Percentiles rank a stretch among this genome's conserved stretches.
Evolutionary conservation across 1,284 basidiomycete genomes (phyloP).

Genomic region (Sanghuangporus baumii): DNA sequence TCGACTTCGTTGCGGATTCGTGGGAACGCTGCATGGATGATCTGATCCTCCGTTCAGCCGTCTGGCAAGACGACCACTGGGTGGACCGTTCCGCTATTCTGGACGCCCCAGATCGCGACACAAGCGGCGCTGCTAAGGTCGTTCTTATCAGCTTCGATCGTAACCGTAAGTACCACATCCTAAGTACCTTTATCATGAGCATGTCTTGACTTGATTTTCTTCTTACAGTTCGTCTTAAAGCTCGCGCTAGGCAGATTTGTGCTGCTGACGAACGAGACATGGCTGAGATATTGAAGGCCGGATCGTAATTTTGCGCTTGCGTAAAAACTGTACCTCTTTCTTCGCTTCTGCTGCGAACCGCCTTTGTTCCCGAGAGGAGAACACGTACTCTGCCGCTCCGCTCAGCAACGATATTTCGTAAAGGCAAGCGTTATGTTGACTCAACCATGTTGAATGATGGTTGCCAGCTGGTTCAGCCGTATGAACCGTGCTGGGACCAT

Average conservation of each 20-base stretch:
- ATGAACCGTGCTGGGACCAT: neutral
- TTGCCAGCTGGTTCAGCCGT: neutral
- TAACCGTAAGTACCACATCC: constrained; percentile 59
- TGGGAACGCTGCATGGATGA: constrained; percentile 89
- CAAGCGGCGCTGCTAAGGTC: constrained; percentile 65
- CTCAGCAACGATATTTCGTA: neutral
- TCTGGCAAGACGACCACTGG: constrained; percentile 94
- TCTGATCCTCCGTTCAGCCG: constrained; percentile 84
- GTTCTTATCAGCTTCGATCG: constrained; percentile 89
- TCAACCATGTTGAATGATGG: neutral
- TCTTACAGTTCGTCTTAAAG: constrained; percentile 68
- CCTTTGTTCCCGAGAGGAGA: neutral
- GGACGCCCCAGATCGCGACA: constrained; percentile 35
- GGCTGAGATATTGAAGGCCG: constrained; percentile 51
- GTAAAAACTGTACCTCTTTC: neutral
- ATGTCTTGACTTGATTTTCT: constrained; percentile 19
- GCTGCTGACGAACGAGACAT: constrained; percentile 75
- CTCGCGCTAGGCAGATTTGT: constrained; percentile 73
- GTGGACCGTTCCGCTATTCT: constrained; percentile 75
- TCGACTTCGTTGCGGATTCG: constrained; percentile 61
- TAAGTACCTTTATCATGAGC: constrained; percentile 10
- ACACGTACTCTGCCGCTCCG: neutral
- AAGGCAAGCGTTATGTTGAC: neutral
- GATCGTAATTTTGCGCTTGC: constrained; percentile 23
- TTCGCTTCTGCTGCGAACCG: constrained; percentile 10